phyloP scores from a whole-genome alignment of 768 basidiomycete species.

The Cytidiella melzeri region DNA sequence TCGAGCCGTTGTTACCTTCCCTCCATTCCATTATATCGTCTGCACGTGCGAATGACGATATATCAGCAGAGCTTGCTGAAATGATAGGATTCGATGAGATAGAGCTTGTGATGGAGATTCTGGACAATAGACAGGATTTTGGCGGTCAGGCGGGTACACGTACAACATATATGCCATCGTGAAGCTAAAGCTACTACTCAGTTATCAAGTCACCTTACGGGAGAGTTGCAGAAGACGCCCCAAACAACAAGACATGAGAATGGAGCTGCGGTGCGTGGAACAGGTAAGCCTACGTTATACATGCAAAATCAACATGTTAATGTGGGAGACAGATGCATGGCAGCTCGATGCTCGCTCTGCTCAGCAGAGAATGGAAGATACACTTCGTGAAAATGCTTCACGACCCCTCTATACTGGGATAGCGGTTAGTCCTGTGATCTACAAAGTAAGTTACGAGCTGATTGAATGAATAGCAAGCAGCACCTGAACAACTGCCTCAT shows the following conservation, averaged over 20 bases:
- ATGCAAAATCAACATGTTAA: too few species aligned
- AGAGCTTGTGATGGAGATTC: constrained; percentile 67
- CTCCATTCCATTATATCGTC: constrained; percentile 41
- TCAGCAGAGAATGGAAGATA: constrained; percentile 55
- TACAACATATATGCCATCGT: neutral
- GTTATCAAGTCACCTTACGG: constrained; percentile 5
- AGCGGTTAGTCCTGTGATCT: constrained; percentile 34
- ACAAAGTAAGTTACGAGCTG: neutral
- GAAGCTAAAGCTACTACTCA: neutral
- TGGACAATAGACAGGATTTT: constrained; percentile 47
- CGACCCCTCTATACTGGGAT: constrained; percentile 58
- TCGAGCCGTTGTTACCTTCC: constrained; percentile 20
- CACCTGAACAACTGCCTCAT: constrained; percentile 70
- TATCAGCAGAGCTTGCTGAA: constrained; percentile 75
- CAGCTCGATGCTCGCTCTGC: too few species aligned
- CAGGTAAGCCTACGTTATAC: neutral
- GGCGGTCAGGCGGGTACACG: constrained; percentile 39
- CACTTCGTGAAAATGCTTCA: constrained; percentile 52
- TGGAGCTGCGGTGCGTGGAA: neutral
- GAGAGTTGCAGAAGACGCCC: neutral
- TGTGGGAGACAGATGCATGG: too few species aligned
- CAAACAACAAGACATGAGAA: neutral
- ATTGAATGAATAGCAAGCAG: constrained; percentile 25
- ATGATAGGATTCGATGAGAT: constrained; percentile 81
- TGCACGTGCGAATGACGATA: constrained; percentile 52